Percentiles rank a stretch among this genome's conserved stretches.
Conservation (phyloP, 2,329 filamentous ascomycete species). For the Talaromyces sp. region DNA sequence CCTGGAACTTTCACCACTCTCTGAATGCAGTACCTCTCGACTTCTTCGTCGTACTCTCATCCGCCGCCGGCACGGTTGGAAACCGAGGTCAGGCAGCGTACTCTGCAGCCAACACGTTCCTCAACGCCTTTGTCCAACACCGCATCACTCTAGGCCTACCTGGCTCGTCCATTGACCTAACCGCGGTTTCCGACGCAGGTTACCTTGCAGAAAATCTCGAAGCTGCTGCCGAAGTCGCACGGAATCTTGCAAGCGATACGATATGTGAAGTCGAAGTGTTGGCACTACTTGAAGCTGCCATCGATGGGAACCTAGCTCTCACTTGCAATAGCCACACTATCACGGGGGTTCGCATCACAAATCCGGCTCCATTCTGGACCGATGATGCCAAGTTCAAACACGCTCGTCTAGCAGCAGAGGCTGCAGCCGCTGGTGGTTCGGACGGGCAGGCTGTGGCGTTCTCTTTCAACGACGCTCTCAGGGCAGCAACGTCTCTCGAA, state of each 20-base stretch:
- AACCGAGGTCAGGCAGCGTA: conserved; percentile 37
- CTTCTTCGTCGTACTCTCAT: conserved; percentile 37
- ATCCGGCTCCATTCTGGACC: background rate
- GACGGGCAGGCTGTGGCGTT: background rate
- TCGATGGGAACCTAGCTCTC: background rate
- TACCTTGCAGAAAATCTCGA: background rate
- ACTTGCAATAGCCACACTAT: background rate
- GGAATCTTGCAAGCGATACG: background rate
- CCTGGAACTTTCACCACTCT: conserved; percentile 20
- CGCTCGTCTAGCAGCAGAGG: background rate
- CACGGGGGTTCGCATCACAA: background rate
- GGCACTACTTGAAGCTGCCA: background rate
- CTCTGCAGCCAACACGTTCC: conserved; percentile 25
- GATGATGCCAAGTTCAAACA: background rate
- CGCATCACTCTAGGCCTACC: conserved; percentile 15
- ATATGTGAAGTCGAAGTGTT: background rate
- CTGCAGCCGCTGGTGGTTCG: background rate
- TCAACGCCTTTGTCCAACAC: conserved; percentile 26
- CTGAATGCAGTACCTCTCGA: conserved; percentile 22
- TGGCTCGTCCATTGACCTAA: background rate
- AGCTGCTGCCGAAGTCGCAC: background rate
- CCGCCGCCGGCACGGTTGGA: conserved; percentile 20
- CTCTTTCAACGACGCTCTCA: background rate
- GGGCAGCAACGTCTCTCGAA: background rate
- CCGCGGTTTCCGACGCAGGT: background rate